Base-by-base conservation (phyloP, 306 rosid genomes). In the Prosopis cineraria region DNA sequence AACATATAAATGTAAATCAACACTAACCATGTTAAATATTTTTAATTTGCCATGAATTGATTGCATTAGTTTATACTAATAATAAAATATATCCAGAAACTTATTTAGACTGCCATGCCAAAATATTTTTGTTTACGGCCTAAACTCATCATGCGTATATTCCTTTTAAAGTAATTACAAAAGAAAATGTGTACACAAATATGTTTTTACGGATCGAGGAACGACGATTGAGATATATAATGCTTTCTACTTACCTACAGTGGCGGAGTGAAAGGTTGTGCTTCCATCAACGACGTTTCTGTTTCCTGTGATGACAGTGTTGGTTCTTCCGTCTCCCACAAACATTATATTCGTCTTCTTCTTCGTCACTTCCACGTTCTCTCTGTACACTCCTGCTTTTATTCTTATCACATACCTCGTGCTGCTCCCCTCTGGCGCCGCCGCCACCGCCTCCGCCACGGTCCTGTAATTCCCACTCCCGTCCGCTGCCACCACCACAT, bases 201-300 rank as follows among this genome's bases (percentile, higher is more conserved):
- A 31, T 31, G 34, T 4, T 4, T 31, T 31, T 31, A 1, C 34
- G 3, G 50, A 44, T 44, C 19, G 11, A 47, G 25, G n/a, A n/a
- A n/a, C n/a, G n/a, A n/a, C n/a, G n/a, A n/a, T n/a, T n/a, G n/a
- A n/a, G n/a, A n/a, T n/a, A n/a, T n/a, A n/a, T n/a, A n/a, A n/a
- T n/a, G n/a, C n/a, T n/a, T n/a, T n/a, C n/a, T 52, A 50, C 90
- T 56, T 62, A 95, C 99, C 98, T 0, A 91, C 98, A 8, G 98
- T 95, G 74, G 99, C 99, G 1, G 99, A 95, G 37, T 92, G 74
- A 81, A 95, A 95, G 53, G 99, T 95, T 3, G 99, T 95, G 85
- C 97, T 90, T 1, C 98, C 98, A 60, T 95, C 98, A 7, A 86
- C 88, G 16, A 95, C 99, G 29, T 95, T 95, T 70, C 87, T 86